A percentile compares a stretch with the other conserved stretches of the same genome.
phyloP scores from a whole-genome alignment of 2,329 filamentous ascomycete species.

The Phyllosticta citriasiana region DNA sequence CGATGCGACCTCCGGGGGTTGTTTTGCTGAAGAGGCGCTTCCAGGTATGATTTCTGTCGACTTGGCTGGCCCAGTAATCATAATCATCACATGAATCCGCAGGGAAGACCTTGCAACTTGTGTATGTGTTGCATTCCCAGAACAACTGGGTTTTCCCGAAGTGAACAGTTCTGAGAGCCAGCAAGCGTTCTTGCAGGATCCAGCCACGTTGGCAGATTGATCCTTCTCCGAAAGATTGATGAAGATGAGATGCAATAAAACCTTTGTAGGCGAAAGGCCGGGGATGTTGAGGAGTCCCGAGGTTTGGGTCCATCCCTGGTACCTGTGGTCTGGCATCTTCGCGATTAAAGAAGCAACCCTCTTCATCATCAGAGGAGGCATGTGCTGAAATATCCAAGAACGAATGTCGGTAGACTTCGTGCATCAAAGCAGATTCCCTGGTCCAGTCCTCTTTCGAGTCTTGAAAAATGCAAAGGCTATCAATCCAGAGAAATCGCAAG shows the following conservation, averaged over 20 bases:
- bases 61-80: too few relatives aligned
- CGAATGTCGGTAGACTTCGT: background rate
- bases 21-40: background rate
- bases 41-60: background rate
- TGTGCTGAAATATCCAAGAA: background rate
- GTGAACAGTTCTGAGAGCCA: background rate
- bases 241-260: too few relatives aligned
- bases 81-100: too few relatives aligned
- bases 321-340: background rate
- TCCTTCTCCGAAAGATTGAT: too few relatives aligned
- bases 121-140: background rate
- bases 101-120: background rate
- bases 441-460: background rate
- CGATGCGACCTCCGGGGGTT: too few relatives aligned
- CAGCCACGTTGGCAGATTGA: background rate
- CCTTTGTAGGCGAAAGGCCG: too few relatives aligned
- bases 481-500: background rate
- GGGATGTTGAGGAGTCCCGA: background rate
- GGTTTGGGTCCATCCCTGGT: background rate
- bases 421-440: background rate
- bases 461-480: background rate
- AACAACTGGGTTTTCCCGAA: background rate
- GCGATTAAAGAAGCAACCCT: background rate
- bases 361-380: background rate
- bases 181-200: background rate